Base-by-base conservation (phyloP, 2,329 filamentous ascomycete genomes). In the Fusarium falciforme region DNA sequence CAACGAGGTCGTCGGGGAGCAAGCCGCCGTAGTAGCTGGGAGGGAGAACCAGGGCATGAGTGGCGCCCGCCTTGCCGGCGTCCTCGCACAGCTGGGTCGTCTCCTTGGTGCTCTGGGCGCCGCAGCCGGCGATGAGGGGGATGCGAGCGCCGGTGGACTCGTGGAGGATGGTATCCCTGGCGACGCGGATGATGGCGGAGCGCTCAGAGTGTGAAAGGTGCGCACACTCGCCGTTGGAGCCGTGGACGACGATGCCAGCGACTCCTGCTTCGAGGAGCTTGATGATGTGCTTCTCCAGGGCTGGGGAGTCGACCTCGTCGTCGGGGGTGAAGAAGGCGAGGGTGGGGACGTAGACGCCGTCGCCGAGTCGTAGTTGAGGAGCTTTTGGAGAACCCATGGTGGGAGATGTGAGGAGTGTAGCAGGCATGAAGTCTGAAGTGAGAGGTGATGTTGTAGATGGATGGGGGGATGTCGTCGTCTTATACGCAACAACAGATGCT, bases 161-260 rank as follows among this genome's bases (percentile, higher is more conserved):
- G 40, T 79, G 74, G 40, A 77, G 67, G 64, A 79, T 79, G 36
- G 76, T 72, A 40, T 79, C 77, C 44, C 77, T 66, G 12, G 93
- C 83, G 93, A 87, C 75, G 87, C 85, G 5, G 85, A 82, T 94
- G 73, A 96, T 90, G 62, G 90, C 85, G 47, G 89, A 88, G 66
- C 93, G 90, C 83, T 96, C 94, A 27, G 88, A 85, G 74, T 92
- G 91, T 31, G 91, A 91, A 33, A 96, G 87, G 79, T 95, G 93
- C 20, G 94, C 93, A 6, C 93, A 93, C 85, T 96, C 94, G 77
- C 94, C 94, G 78, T 96, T 96, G 79, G 92, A 94, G 54, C 94
- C 94, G 80, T 95, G 93, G 11, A 93, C 94, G 58, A 93, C 92
- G 59, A 96, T 87, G 14, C 93, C 93, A 27, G 91, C 89, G 60